Percentiles rank a stretch among this genome's conserved stretches.
Evolutionary conservation across 371 early-diverging fungal species (phyloP).

Genomic region (Mortierella sp.): DNA sequence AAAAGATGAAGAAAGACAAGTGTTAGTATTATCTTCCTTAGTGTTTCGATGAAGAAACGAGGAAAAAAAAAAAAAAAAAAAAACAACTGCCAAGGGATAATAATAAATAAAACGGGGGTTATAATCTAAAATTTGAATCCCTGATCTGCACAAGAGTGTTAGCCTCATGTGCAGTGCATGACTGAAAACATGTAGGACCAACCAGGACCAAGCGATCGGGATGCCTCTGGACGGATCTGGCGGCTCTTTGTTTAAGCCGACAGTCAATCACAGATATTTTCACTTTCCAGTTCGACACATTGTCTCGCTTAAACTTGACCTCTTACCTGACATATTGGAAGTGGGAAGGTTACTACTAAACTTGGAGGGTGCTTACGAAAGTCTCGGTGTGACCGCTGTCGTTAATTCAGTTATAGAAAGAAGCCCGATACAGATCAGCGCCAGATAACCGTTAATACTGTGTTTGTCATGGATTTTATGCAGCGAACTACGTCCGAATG

Average conservation of each 20-base stretch:
- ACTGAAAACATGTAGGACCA: background rate
- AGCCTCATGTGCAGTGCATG: background rate
- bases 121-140: background rate
- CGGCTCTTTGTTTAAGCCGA: background rate
- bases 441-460: background rate
- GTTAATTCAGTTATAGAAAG: too few species aligned
- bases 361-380: background rate
- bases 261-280: background rate
- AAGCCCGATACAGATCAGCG: too few species aligned
- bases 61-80: background rate
- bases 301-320: background rate
- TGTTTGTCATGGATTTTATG: conserved; percentile 1
- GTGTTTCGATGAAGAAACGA: background rate
- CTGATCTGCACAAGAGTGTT: background rate
- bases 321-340: conserved; percentile 3
- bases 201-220: too few species aligned
- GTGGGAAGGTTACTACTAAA: background rate
- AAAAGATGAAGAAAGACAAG: background rate
- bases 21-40: background rate
- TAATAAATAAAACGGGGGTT: conserved; percentile 12
- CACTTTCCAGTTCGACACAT: background rate
- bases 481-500: conserved; percentile 3
- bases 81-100: background rate
- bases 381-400: background rate
- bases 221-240: too few species aligned